Evolutionary conservation across 139 green algal genomes (phyloP).

Genomic region (Trebouxia sp.): DNA sequence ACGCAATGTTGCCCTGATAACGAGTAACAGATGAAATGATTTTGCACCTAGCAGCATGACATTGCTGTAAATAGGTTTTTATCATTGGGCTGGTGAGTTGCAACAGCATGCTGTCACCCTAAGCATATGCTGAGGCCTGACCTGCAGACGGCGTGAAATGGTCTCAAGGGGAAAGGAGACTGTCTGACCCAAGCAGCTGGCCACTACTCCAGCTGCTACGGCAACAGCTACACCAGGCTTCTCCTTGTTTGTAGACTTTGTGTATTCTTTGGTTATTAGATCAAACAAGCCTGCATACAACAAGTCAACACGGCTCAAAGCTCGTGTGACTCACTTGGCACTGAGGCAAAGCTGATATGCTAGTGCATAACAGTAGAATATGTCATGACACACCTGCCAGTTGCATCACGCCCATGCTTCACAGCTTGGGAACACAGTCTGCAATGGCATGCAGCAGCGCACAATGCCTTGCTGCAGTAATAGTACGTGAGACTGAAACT

Average conservation of each 20-base stretch:
- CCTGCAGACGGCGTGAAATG: slow-evolving; percentile 67
- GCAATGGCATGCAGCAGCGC: too few relatives aligned
- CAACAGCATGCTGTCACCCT: background rate
- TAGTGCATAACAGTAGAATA: too few relatives aligned
- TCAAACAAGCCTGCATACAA: slow-evolving; percentile 64
- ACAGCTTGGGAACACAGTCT: too few relatives aligned
- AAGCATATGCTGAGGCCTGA: slow-evolving; percentile 14
- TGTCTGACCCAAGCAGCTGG: slow-evolving; percentile 68
- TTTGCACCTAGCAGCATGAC: too few relatives aligned
- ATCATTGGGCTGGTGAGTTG: too few relatives aligned
- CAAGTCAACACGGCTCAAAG: background rate
- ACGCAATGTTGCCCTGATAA: too few relatives aligned
- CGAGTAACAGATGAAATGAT: too few relatives aligned
- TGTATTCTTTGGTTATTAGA: slow-evolving; percentile 66
- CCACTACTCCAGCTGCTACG: slow-evolving; percentile 56
- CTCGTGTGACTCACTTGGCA: background rate
- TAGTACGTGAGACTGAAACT: too few relatives aligned
- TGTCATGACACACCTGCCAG: too few relatives aligned
- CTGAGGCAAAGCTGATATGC: background rate
- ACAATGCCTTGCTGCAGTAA: too few relatives aligned
- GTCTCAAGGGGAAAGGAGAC: slow-evolving; percentile 82
- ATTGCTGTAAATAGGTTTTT: background rate
- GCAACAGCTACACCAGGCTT: slow-evolving; percentile 55
- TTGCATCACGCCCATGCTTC: too few relatives aligned
- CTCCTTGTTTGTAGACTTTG: background rate